These are phyloP conservation scores for Mycena albidolilacea DNA, from an alignment of 768 basidiomycete species.

Conservation along the genomic window DNA sequence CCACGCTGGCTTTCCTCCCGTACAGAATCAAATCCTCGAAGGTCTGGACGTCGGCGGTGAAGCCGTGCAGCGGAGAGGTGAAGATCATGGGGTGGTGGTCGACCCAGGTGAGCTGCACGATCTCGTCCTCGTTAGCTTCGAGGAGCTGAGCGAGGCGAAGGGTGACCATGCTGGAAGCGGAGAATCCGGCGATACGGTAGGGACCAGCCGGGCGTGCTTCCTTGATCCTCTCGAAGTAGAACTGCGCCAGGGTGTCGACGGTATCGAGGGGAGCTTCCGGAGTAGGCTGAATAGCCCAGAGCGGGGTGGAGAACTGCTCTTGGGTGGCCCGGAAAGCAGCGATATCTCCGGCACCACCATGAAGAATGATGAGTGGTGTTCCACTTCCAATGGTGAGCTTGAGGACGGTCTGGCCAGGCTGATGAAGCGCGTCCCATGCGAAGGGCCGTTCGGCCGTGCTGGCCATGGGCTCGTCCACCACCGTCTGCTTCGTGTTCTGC, in stretches of 20 bases:
- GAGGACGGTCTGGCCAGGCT: not conserved
- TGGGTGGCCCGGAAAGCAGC: slow-evolving; percentile 17
- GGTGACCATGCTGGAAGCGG: not conserved
- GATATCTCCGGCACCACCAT: not conserved
- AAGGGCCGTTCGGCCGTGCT: not conserved
- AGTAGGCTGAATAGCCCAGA: slow-evolving; percentile 36
- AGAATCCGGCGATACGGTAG: no score
- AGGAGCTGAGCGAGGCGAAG: not conserved
- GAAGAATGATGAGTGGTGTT: not conserved
- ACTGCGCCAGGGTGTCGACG: slow-evolving; percentile 29
- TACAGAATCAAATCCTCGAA: slow-evolving; percentile 23
- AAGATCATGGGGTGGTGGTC: slow-evolving; percentile 3
- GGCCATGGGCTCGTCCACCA: not conserved
- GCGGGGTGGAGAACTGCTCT: slow-evolving; percentile 25
- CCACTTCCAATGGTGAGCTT: not conserved
- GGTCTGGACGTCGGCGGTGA: slow-evolving; percentile 23
- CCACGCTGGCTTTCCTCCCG: slow-evolving; percentile 25
- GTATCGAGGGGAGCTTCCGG: slow-evolving; percentile 39
- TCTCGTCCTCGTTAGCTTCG: not conserved
- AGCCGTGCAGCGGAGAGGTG: slow-evolving; percentile 14
- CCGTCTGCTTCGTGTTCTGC: not conserved
- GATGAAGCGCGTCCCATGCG: not conserved
- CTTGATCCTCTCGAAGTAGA: slow-evolving; percentile 40
- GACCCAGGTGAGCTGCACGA: not conserved
- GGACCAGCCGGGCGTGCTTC: no score